phyloP scores from a whole-genome alignment of 2,329 filamentous ascomycete species.

The Aspergillus tamarii region DNA sequence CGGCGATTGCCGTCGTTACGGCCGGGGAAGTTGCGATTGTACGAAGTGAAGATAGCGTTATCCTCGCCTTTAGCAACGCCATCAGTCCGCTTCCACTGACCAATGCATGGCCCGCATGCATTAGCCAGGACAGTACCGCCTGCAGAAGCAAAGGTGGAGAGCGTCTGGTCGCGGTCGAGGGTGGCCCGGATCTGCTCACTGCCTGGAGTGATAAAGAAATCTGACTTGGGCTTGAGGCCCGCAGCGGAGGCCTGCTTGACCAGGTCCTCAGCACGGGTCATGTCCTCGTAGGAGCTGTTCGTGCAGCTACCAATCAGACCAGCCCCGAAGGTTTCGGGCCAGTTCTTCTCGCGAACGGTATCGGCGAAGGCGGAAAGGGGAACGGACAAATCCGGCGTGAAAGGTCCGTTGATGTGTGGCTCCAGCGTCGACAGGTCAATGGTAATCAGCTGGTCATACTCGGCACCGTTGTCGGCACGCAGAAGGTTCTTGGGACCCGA shows the following conservation, averaged over 20 bases:
- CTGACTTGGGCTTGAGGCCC: conserved; percentile 84
- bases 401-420: conserved; percentile 95
- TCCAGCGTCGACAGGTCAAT: conserved; percentile 90
- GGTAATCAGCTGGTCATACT: conserved; percentile 88
- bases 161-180: conserved; percentile 82
- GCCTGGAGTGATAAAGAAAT: conserved; percentile 95
- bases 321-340: conserved; percentile 89
- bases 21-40: conserved; percentile 97
- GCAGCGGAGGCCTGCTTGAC: conserved; percentile 88
- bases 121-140: conserved; percentile 91
- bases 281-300: conserved; percentile 98
- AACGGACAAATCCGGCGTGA: conserved; percentile 92
- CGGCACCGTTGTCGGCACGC: conserved; percentile 74
- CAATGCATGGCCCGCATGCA: conserved; percentile 91
- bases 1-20: conserved; percentile 95
- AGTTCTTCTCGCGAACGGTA: conserved; percentile 79
- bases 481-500: conserved; percentile 67
- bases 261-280: conserved; percentile 91
- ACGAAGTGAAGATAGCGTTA: conserved; percentile 95
- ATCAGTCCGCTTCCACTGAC: conserved; percentile 93
- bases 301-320: conserved; percentile 97
- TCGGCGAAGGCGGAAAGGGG: conserved; percentile 88
- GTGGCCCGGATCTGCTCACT: conserved; percentile 97
- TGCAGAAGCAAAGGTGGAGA: conserved; percentile 81
- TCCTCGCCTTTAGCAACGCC: conserved; percentile 79